Evolutionary conservation across 192 early-diverging fungal genomes (phyloP), one percentile per base, ranked within the genome.

Genomic region (Dispira simplex): DNA sequence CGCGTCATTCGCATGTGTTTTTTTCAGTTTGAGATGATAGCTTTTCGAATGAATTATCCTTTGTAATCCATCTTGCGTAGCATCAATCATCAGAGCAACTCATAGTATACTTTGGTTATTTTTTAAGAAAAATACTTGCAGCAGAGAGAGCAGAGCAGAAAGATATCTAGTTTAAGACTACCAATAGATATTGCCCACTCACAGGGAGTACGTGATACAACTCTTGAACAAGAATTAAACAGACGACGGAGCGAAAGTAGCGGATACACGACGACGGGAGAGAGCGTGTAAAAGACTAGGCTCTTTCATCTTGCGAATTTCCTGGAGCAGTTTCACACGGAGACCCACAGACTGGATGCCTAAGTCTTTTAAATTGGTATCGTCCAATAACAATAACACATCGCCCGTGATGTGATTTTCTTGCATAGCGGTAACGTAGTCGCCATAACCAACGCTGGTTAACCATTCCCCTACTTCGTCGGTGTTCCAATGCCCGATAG

Each of bases 321-420:
- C 73, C 23, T 71, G 70, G 43, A 84, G 68, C 14, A 84, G 32
- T 9, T 43, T 32, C 12, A 84, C 65, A 13, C 82, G 66, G 27
- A 74, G 63, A 14, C 82, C 82, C 39, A 84, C 72, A 3, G 75
- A 71, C 14, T 46, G n/a, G 32, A 84, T 69, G 20, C 69, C 74
- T 14, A 84, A 68, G 52, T 79, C 79, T 64, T 75, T 75, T 47
- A 84, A 62, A 56, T 83, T 63, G 16, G 60, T 70, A 64, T 84
- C 81, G 70, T 79, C 73, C 14, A 79, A 75, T 32, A 68, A 70
- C 12, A 74, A 53, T 18, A 84, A 71, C 0, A 76, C 44, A 18
- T 79, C 76, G 44, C 82, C 82, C 16, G 71, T 68, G 44, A 84
- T 78, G 28, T 73, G 67, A 65, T 83, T 82, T 49, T 81, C 82